A percentile compares a stretch with the other conserved stretches of the same genome.
Evolutionary conservation across 2,329 filamentous ascomycete genomes (phyloP).

Genomic region (Magnaporthiopsis incrustans): DNA sequence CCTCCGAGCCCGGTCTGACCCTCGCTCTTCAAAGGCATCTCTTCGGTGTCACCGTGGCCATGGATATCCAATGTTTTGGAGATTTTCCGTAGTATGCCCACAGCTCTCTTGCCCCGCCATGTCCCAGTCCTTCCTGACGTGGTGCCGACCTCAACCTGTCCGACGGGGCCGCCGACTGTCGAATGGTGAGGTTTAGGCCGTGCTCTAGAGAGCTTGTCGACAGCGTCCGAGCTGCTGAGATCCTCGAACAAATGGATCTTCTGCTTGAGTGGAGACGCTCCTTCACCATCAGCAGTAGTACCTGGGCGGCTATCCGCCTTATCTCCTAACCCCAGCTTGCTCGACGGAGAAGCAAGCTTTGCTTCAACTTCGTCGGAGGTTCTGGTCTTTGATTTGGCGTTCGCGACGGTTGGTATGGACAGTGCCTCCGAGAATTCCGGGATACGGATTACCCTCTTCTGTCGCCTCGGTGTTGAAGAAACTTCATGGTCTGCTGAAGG

Average conservation of each 20-base stretch:
- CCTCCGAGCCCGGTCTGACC: too few relatives aligned
- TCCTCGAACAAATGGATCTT: constrained; percentile 20
- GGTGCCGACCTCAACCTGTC: too few relatives aligned
- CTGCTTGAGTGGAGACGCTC: constrained; percentile 17
- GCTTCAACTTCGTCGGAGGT: neutral
- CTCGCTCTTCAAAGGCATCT: too few relatives aligned
- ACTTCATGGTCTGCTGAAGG: neutral
- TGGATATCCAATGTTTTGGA: neutral
- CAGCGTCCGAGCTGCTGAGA: constrained; percentile 8
- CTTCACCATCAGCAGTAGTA: constrained; percentile 7
- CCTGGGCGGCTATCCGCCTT: neutral
- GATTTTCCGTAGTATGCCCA: neutral
- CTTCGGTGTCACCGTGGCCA: neutral
- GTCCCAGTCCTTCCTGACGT: neutral
- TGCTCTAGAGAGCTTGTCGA: neutral
- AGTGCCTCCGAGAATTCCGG: neutral
- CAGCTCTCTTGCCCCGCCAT: neutral
- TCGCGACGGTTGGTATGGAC: neutral
- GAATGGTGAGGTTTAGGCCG: neutral
- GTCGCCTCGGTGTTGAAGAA: neutral
- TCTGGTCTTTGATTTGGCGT: neutral
- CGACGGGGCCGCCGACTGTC: too few relatives aligned
- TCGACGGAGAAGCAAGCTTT: neutral
- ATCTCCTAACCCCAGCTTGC: neutral
- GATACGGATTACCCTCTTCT: neutral